Evolutionary conservation across 139 green algal species (phyloP).

Genomic region (Tetradesmus obliquus): DNA sequence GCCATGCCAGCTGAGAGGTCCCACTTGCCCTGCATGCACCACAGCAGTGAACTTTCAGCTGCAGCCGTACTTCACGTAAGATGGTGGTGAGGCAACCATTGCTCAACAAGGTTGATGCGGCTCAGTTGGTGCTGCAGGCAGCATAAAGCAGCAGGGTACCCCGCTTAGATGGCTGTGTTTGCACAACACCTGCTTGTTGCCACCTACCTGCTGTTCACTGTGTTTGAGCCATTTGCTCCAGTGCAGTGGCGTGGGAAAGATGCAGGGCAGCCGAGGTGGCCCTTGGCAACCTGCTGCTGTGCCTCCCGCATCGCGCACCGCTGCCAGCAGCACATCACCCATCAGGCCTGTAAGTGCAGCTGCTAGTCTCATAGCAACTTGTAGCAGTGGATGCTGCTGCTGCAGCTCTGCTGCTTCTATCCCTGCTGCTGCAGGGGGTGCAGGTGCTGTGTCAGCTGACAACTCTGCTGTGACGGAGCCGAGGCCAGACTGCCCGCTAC

Average conservation of each 20-base stretch:
- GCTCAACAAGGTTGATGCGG: too few relatives aligned
- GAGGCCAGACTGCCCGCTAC: not conserved
- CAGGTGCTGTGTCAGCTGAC: not conserved
- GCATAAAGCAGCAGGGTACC: not conserved
- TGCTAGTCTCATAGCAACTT: not conserved
- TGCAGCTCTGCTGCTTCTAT: not conserved
- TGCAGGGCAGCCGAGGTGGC: not conserved
- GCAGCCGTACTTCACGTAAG: too few relatives aligned
- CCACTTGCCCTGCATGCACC: not conserved
- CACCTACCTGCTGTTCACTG: not conserved
- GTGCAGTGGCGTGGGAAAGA: not conserved
- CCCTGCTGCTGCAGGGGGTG: too few relatives aligned
- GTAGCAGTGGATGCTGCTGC: not conserved
- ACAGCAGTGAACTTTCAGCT: not conserved
- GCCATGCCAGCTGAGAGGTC: not conserved
- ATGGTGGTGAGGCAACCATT: too few relatives aligned
- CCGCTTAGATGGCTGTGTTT: not conserved
- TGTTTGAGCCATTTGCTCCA: not conserved
- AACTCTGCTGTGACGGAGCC: not conserved
- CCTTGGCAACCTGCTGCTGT: not conserved
- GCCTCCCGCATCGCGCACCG: not conserved
- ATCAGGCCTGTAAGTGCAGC: not conserved
- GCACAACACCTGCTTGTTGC: not conserved
- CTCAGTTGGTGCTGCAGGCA: not conserved
- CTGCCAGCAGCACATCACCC: not conserved